Evolutionary conservation across 2,329 filamentous ascomycete genomes (phyloP), one percentile per base, ranked within the genome.

Genomic region (Grosmannia huntii): DNA sequence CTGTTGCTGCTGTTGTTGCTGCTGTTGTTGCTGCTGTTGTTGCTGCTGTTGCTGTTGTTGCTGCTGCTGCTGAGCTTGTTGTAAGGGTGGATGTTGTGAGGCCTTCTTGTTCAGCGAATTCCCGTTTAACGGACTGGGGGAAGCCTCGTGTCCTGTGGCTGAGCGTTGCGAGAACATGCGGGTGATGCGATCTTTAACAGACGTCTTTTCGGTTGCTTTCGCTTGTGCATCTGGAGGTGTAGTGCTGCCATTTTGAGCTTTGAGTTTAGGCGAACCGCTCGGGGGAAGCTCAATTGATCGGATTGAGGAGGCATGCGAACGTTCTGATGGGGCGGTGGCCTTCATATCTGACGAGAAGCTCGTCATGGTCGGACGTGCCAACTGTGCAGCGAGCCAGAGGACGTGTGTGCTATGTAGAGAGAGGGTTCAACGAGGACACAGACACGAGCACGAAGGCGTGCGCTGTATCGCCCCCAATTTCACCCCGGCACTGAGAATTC

Each of bases 111-210:
- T 58, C 21, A 25, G 27, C 9, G 56, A 25, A 28, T 21, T 60
- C 33, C 58, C 50, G 50, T 57, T 59, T 19, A 72, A 70, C 61
- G 67, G 53, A 14, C 51, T 41, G 14, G 50, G 12, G 14, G 54
- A 2, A 1, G 50, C 23, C 28, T 62, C 59, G 23, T 57, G 48
- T 21, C 31, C 62, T 58, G 70, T 71, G 51, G 70, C 69, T 44
- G 71, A 63, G 57, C 68, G 67, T 58, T 69, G 71, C 48, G 68
- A 82, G 70, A 85, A 85, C 77, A 85, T 85, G 72, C 82, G 79
- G 48, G 81, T 80, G 59, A 85, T 68, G 53, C 81, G 79, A 66
- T 83, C 81, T 68, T 84, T 85, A 70, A 85, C 81, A 16, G 81
- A 82, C 2, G 77, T 68, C 68, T 81, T 83, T 65, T 84, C 81